These are phyloP conservation scores for Candida qinlingensis DNA, from an alignment of 805 yeast species.

Conservation along the genomic window DNA sequence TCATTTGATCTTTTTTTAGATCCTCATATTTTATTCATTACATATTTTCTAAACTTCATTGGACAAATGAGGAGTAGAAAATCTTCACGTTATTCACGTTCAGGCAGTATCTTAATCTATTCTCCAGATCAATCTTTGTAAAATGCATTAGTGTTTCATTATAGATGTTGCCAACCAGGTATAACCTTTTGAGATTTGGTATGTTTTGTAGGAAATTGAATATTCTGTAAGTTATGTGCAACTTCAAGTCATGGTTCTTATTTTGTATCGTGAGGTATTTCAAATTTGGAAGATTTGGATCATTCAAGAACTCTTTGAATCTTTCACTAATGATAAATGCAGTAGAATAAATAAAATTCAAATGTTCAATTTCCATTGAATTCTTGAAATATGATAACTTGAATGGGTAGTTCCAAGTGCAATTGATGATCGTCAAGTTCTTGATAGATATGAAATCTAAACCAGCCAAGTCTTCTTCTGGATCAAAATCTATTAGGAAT, in stretches of 20 bases:
- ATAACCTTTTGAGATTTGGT: constrained; percentile 26
- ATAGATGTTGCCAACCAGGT: constrained; percentile 29
- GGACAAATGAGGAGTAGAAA: constrained; percentile 29
- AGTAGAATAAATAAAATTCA: constrained; percentile 25
- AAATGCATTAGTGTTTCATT: constrained; percentile 29
- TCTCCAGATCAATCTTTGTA: constrained; percentile 24
- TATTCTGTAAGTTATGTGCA: constrained; percentile 29
- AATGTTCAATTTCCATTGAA: constrained; percentile 17
- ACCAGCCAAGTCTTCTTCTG: constrained; percentile 20
- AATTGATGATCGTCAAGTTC: constrained; percentile 33
- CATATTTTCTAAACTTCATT: constrained; percentile 1
- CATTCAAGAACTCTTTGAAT: constrained; percentile 27
- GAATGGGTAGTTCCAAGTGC: constrained; percentile 57
- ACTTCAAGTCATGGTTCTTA: constrained; percentile 20
- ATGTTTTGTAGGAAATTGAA: constrained; percentile 28
- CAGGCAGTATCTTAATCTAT: constrained; percentile 23
- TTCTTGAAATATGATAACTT: constrained; percentile 29
- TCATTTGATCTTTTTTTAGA: no score
- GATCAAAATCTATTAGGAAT: constrained; percentile 40
- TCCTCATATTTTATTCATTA: background rate
- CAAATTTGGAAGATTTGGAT: constrained; percentile 24
- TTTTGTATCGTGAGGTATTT: constrained; percentile 26
- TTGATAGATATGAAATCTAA: constrained; percentile 20
- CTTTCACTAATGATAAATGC: constrained; percentile 33
- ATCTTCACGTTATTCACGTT: constrained; percentile 28